Evolutionary conservation across 192 early-diverging fungal genomes (phyloP).

Genomic region (Haplosporangium gracile): DNA sequence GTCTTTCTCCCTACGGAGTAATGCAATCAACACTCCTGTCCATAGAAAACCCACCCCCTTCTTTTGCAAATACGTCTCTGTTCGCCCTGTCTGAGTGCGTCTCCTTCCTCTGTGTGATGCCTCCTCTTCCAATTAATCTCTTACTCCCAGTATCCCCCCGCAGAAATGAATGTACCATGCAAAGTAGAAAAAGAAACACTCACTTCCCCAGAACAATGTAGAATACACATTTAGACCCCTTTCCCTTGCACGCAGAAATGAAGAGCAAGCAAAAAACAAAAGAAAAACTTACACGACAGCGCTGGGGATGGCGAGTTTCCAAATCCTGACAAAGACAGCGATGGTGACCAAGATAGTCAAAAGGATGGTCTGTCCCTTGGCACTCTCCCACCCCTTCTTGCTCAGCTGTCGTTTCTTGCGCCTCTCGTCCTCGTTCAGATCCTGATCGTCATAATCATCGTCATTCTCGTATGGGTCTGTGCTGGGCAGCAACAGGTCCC

Average conservation of each 20-base stretch:
- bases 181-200: background rate
- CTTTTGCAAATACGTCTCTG: background rate
- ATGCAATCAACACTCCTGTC: background rate
- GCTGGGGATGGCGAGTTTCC: slow-evolving; percentile 38
- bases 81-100: background rate
- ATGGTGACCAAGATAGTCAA: slow-evolving; percentile 16
- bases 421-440: slow-evolving; percentile 44
- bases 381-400: slow-evolving; percentile 51
- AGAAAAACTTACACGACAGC: slow-evolving; percentile 47
- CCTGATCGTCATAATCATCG: slow-evolving; percentile 36
- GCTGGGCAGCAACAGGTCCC: slow-evolving; percentile 40
- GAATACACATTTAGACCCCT: background rate
- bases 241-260: background rate
- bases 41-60: slow-evolving; percentile 3
- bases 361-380: slow-evolving; percentile 35
- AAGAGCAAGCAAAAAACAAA: background rate
- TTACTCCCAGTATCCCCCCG: background rate
- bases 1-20: background rate
- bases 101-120: background rate
- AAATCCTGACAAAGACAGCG: slow-evolving; percentile 44
- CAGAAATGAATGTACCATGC: background rate
- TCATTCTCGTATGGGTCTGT: slow-evolving; percentile 25
- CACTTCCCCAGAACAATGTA: background rate
- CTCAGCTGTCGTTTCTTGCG: slow-evolving; percentile 37
- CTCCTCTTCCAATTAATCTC: background rate